Base-by-base conservation (phyloP, 169 alveolate species). In the Condylostoma magnum region DNA sequence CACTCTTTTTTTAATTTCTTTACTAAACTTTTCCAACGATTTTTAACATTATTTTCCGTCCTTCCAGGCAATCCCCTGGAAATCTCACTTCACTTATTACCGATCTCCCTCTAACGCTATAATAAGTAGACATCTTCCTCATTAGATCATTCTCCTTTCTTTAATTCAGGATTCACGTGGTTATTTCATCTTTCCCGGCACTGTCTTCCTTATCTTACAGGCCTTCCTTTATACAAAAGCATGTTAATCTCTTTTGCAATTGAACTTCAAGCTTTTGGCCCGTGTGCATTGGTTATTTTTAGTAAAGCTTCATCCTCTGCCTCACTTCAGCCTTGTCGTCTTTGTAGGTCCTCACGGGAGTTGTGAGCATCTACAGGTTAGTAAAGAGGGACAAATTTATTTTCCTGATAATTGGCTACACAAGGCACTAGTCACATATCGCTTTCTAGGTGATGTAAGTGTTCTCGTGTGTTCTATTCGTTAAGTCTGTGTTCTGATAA, bases 141-240 rank as follows among this genome's bases (percentile, higher is more conserved):
- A n/a, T 79, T 50, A 2, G 85, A 71, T 90, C 94, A 89, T 27
- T 87, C 76, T 2, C 79, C 69, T 75, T 88, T 87, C 68, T 81
- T 83, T 4, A 87, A 80, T 22, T 82, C 55, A 4, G 94, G 94
- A 44, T 76, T 65, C 25, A 87, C 57, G 52, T 87, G 94, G 53
- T 87, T 87, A 66, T 79, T 84, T 90, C 94, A 87, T 44, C 94
- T 67, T 63, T 87, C 94, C 55, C 94, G 55, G 56, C 94, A 87
- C 69, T 87, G 85, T 33, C 84, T 87, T 12, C 71, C 71, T n/a
- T 37, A 15, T 38, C 71, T n/a, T 6, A 12, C 12, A 22, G 20
- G 56, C 20, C 15, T 55, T 10, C 22, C n/a, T 12, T 31, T 30
- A 31, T 55, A 47, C 10, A 58, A 30, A n/a, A n/a, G n/a, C n/a